Conservation (phyloP, 371 early-diverging fungal genomes). For the Rhizopus delemar region DNA sequence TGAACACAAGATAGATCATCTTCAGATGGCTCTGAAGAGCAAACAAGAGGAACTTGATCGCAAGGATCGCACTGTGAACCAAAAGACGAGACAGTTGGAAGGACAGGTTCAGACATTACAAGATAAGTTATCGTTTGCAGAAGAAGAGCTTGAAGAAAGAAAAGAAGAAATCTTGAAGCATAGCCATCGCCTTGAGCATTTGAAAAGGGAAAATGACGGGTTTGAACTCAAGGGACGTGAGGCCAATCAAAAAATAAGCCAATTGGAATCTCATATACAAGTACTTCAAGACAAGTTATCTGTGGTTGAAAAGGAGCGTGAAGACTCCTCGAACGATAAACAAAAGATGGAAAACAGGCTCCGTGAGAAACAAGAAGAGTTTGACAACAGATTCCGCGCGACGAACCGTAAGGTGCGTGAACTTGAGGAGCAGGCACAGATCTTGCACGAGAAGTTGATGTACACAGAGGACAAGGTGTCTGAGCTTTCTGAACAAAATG, state of each 20-base stretch:
- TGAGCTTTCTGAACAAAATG: not conserved
- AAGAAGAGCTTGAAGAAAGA: slow-evolving; percentile 5
- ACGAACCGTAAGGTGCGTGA: not conserved
- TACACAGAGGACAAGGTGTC: slow-evolving; percentile 5
- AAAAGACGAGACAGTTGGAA: not conserved
- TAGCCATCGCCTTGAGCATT: not conserved
- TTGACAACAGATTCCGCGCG: not conserved
- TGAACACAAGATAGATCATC: not conserved
- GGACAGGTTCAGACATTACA: not conserved
- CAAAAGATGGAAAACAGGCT: slow-evolving; percentile 7
- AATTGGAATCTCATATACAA: slow-evolving; percentile 7
- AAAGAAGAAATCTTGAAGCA: not conserved
- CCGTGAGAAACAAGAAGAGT: slow-evolving; percentile 4
- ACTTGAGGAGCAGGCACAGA: not conserved
- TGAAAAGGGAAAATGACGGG: not conserved
- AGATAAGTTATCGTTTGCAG: not conserved
- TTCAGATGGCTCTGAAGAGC: not conserved
- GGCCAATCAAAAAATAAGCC: slow-evolving; percentile 1
- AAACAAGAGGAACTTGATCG: slow-evolving; percentile 4
- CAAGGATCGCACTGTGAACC: not conserved
- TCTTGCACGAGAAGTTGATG: slow-evolving; percentile 4
- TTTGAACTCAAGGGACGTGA: not conserved
- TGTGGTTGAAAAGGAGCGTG: slow-evolving; percentile 5
- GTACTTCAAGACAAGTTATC: slow-evolving; percentile 5
- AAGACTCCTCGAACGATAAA: not conserved